Evolutionary conservation across 2,329 filamentous ascomycete genomes (phyloP), one percentile per base, ranked within the genome.

Genomic region (Ceratocystis cacaofunesta): DNA sequence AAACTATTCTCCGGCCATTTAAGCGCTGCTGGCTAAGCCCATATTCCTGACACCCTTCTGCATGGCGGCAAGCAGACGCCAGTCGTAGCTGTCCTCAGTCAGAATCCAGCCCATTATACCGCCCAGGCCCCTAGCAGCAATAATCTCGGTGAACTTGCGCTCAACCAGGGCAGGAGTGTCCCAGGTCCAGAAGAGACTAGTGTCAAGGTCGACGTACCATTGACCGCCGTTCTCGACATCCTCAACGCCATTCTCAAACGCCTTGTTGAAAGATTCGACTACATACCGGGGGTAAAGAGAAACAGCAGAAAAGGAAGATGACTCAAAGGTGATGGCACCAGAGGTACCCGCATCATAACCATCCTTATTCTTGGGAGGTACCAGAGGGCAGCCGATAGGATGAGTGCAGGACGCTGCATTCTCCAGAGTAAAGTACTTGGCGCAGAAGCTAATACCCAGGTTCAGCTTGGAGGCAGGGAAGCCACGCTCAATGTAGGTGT

Each of bases 81-180:
- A 58, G 55, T 58, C 55, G 17, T 58, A n/a, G 55, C 55, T 58
- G 66, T 90, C 87, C 74, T 90, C 86, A 1, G 85, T 87, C 68
- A 90, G 71, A 22, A 85, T 86, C 87, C 87, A 90, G 0, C 86
- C 86, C 79, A 90, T 89, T 2, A 88, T 82, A n/a, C 88, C 88
- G 0, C 87, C 86, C 0, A 90, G 72, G 0, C 76, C 73, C 71
- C 80, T 79, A 32, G 76, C 76, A 32, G 77, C 74, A 1, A 89
- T 77, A 44, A 90, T 79, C 3, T 79, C 72, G 2, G 78, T 74
- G 67, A 89, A 83, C 75, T 90, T 91, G 66, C 77, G 75, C 10
- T 72, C 69, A 62, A 91, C 84, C 12, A 84, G 78, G 5, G 78
- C 77, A 0, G 80, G 77, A 0, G 85, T 88, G 67, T 91, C 88